Evolutionary conservation across 495 filamentous ascomycete species (phyloP).

Genomic region (Monascus purpureus): DNA sequence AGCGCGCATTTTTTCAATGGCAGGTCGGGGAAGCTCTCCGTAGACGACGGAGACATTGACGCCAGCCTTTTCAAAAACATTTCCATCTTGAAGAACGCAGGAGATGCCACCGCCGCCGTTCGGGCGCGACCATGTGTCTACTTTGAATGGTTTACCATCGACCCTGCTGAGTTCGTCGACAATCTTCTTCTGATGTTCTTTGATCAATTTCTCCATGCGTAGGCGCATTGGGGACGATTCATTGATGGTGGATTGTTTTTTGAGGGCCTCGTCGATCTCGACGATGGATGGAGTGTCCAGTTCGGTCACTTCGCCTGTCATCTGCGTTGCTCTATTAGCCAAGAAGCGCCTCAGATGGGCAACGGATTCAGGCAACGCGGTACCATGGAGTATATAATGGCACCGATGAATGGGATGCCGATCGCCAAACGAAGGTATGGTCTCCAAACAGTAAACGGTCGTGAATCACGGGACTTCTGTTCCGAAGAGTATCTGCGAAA

Average conservation of each 20-base stretch:
- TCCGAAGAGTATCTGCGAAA: slow-evolving; percentile 20
- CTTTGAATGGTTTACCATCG: slow-evolving; percentile 66
- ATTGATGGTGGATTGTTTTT: slow-evolving; percentile 25
- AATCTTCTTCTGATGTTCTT: slow-evolving; percentile 78
- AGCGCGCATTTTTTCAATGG: slow-evolving; percentile 84
- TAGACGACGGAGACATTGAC: slow-evolving; percentile 94
- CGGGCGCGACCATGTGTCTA: slow-evolving; percentile 78
- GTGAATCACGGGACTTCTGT: slow-evolving; percentile 9
- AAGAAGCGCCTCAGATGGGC: no score
- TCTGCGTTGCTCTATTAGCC: slow-evolving; percentile 17
- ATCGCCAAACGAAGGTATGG: slow-evolving; percentile 44
- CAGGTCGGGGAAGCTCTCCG: slow-evolving; percentile 74
- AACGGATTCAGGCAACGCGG: slow-evolving; percentile 4
- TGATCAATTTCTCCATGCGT: slow-evolving; percentile 92
- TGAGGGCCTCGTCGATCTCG: slow-evolving; percentile 31
- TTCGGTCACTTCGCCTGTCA: slow-evolving; percentile 36
- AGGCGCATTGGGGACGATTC: slow-evolving; percentile 85
- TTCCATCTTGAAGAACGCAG: slow-evolving; percentile 88
- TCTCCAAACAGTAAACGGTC: slow-evolving; percentile 30
- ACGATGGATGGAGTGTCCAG: slow-evolving; percentile 45
- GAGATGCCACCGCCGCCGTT: slow-evolving; percentile 78
- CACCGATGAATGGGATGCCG: slow-evolving; percentile 46
- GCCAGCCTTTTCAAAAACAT: slow-evolving; percentile 96
- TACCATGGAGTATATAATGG: slow-evolving; percentile 59
- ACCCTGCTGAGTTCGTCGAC: slow-evolving; percentile 65